Evolutionary conservation across 140 eudicot species (phyloP), one percentile per base, ranked within the genome.

Genomic region (Flaveria floridana): DNA sequence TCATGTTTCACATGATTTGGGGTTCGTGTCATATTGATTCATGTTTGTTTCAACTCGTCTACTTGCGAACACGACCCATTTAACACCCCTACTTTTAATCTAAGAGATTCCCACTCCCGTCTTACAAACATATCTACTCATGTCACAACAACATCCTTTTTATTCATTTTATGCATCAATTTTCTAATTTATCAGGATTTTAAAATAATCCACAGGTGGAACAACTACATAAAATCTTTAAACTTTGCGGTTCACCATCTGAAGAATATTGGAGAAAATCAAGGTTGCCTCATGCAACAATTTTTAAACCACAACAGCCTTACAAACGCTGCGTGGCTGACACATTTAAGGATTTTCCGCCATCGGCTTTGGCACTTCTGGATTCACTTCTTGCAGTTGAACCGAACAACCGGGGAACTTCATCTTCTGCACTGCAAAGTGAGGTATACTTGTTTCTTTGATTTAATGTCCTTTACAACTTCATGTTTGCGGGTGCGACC

Each of bases 261-360:
- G 94, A 87, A 68, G 91, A 82, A 67, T 91, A 88, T 84, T 91
- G 97, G 97, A 82, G 86, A 82, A 91, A 83, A 14, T 86, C 97
- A 46, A 88, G 86, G 70, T 64, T 91, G 69, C 96, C 96, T 3
- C 87, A 88, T 80, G 93, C 96, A 11, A 88, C 96, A 13, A 88
- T 86, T 13, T 88, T 91, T 55, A 91, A 80, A 78, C 96, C 96
- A 57, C 96, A 85, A 75, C 92, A 85, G 21, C 92, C 96, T 73
- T 91, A 91, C 81, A 87, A 83, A 68, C 87, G 97, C 2, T 81
- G 85, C 61, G 84, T 88, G 78, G 81, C 81, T 39, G 93, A 86
- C 47, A 86, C 93, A 62, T 91, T 82, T 70, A 91, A 85, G 71
- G 89, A 83, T 63, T 85, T 91, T 48, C 93, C 96, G n/a, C 78